These are phyloP conservation scores for Trichoderma koningii DNA, from an alignment of 2,329 filamentous ascomycete species.

Conservation along the genomic window DNA sequence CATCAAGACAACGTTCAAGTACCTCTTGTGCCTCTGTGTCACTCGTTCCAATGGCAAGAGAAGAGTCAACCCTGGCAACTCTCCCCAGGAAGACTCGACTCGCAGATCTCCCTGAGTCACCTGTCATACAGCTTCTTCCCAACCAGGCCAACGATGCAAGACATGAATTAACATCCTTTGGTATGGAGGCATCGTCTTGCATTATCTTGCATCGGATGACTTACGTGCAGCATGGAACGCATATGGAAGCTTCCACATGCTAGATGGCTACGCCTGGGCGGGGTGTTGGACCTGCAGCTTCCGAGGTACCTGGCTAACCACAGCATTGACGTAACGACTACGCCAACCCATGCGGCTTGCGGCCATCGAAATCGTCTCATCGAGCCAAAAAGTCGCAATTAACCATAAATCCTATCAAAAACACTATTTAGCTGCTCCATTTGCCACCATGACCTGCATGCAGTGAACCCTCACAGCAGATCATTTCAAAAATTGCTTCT, in stretches of 20 bases:
- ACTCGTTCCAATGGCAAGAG: too few species aligned
- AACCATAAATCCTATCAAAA: background rate
- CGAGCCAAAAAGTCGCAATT: constrained; percentile 6
- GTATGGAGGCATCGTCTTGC: too few species aligned
- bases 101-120: too few species aligned
- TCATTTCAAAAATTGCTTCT: background rate
- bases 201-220: too few species aligned
- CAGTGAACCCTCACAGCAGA: background rate
- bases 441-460: constrained; percentile 10
- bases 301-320: constrained; percentile 6
- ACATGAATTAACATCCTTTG: too few species aligned
- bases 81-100: too few species aligned
- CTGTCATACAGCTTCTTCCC: too few species aligned
- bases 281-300: background rate
- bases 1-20: too few species aligned
- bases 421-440: background rate
- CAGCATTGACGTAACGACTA: constrained; percentile 23
- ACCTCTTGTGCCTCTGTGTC: too few species aligned
- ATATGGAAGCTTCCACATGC: constrained; percentile 4
- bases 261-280: constrained; percentile 1
- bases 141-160: too few species aligned
- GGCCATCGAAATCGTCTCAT: background rate
- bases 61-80: too few species aligned
- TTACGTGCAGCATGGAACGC: background rate
- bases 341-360: constrained; percentile 19